Evolutionary conservation across 805 yeast genomes (phyloP), one percentile per base, ranked within the genome.

Genomic region (Tetrapisispora taiwanensis): DNA sequence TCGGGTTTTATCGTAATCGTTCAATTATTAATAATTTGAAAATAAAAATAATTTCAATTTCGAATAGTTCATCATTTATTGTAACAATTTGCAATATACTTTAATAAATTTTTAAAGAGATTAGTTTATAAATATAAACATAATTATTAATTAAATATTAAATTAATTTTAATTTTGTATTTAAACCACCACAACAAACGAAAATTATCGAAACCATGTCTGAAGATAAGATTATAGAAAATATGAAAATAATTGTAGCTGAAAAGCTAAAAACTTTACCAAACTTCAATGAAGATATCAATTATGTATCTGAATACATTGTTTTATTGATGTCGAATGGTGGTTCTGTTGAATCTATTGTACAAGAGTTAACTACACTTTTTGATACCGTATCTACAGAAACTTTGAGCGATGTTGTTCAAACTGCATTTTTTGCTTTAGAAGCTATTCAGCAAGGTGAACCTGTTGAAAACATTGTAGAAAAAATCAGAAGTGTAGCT

Each of bases 221-320:
- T 15, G 53, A 55, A 39, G 60, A 58, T 42, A 60, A 58, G 42
- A 53, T 49, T 33, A 48, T 60, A 8, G 62, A 67, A 46, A 71
- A 70, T 46, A 53, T 75, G 41, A 74, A 73, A 52, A 59, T 61
- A 19, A 66, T 64, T 34, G 68, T 75, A 7, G 67, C 72, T 15
- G 60, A 61, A 40, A 70, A 67, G 53, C 59, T 74, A 28, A 55
- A 55, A 17, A 63, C 66, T 36, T 48, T 73, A 22, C 62, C 61
- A 7, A 70, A 69, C 46, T 64, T 74, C 48, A 64, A 63, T 10
- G 80, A 75, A 44, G 81, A 76, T 53, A 70, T 73, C 22, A 69
- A 65, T 37, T 81, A 79, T 52, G 79, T 81, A 35, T 84, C 92
- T 13, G 92, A 84, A 60, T 84, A 75, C 55, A 77, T 84, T 45